These are phyloP conservation scores for Melampsora larici-populina DNA, from an alignment of 1,284 basidiomycete species.

Conservation along the genomic window DNA sequence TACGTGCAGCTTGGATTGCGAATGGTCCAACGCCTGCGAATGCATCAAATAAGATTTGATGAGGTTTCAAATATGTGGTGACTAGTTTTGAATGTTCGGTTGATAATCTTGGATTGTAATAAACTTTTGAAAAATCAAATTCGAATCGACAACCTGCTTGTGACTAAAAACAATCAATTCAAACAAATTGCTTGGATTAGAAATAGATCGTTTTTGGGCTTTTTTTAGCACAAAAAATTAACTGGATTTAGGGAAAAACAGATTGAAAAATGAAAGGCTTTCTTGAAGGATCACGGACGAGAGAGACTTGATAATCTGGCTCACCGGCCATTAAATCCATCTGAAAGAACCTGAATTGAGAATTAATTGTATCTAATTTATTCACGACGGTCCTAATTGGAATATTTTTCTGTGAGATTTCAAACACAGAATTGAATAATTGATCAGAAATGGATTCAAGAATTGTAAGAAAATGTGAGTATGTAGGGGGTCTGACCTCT, in stretches of 20 bases:
- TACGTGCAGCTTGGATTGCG: conserved; percentile 78
- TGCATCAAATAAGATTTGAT: conserved; percentile 79
- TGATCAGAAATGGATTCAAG: conserved; percentile 1
- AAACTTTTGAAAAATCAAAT: conserved; percentile 92
- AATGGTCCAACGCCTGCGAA: conserved; percentile 99
- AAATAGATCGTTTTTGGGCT: not conserved
- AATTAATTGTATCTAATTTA: conserved; percentile 84
- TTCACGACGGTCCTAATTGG: conserved; percentile 85
- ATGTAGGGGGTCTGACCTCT: conserved; percentile 63
- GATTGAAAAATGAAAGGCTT: conserved; percentile 28
- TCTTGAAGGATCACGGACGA: conserved; percentile 61
- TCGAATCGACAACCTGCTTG: conserved; percentile 81
- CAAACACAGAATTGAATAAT: not conserved
- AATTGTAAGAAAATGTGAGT: conserved; percentile 43
- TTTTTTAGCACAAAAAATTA: not conserved
- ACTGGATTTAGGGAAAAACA: not conserved
- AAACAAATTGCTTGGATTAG: not conserved
- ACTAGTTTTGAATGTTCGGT: conserved; percentile 86
- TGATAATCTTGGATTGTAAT: conserved; percentile 95
- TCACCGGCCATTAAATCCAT: conserved; percentile 97
- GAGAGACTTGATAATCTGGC: conserved; percentile 75
- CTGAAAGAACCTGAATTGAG: conserved; percentile 84
- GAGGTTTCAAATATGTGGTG: conserved; percentile 62
- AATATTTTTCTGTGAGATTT: conserved; percentile 68
- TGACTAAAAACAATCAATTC: conserved; percentile 57